Evolutionary conservation across 352 stramenopile species (phyloP).

Genomic region (Plasmopara viticola): DNA sequence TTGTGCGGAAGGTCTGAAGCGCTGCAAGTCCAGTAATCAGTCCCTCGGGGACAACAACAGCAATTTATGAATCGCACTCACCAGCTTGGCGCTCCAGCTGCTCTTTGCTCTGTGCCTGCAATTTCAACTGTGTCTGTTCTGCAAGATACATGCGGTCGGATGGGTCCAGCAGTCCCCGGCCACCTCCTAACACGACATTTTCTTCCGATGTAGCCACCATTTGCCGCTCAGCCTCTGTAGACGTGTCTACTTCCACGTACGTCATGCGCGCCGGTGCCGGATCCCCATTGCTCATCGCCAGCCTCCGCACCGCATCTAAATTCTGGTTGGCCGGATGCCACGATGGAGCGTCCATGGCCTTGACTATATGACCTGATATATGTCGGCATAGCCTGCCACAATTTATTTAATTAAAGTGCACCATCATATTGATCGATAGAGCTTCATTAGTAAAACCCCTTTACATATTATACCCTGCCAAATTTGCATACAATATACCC

Average conservation of each 20-base stretch:
- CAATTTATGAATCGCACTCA: slow-evolving; percentile 11
- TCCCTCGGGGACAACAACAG: background rate
- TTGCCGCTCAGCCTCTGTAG: slow-evolving; percentile 56
- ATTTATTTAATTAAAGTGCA: background rate
- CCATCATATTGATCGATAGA: background rate
- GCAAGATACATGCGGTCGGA: slow-evolving; percentile 69
- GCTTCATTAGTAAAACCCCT: too few species aligned
- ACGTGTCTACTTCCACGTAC: slow-evolving; percentile 73
- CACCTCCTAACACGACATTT: slow-evolving; percentile 24
- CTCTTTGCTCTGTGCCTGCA: slow-evolving; percentile 29
- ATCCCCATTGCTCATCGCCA: slow-evolving; percentile 14
- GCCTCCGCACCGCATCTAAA: slow-evolving; percentile 27
- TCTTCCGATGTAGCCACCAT: slow-evolving; percentile 50
- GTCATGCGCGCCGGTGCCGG: slow-evolving; percentile 36
- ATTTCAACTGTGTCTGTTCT: slow-evolving; percentile 53
- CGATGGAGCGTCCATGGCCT: slow-evolving; percentile 57
- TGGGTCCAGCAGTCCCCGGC: slow-evolving; percentile 59
- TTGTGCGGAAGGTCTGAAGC: slow-evolving; percentile 57
- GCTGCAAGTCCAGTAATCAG: slow-evolving; percentile 25
- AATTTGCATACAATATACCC: background rate
- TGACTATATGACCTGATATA: too few species aligned
- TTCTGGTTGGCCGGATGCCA: slow-evolving; percentile 74
- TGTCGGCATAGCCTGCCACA: background rate
- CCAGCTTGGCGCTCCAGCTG: slow-evolving; percentile 27
- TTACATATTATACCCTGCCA: too few species aligned